Evolutionary conservation across 2,329 filamentous ascomycete species (phyloP).

Genomic region (Stromatinia cepivora): DNA sequence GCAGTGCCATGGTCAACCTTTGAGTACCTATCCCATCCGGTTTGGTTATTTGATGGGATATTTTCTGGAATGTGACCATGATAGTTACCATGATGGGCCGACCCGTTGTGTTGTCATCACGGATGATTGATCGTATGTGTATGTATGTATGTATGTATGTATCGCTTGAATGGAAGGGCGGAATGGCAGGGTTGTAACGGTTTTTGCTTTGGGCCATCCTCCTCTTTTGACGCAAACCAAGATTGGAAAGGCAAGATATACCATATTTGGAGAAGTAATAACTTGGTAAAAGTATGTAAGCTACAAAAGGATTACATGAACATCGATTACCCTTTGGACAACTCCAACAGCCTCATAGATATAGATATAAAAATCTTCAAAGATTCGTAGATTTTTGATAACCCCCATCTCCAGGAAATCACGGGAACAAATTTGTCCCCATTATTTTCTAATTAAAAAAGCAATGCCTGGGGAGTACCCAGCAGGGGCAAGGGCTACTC

Average conservation of each 20-base stretch:
- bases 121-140: constrained; percentile 8
- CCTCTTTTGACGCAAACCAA: neutral
- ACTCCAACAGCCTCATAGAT: neutral
- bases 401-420: constrained; percentile 10
- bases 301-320: neutral
- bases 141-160: neutral
- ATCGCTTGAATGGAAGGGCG: neutral
- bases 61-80: constrained; percentile 18
- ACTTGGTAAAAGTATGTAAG: neutral
- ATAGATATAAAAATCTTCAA: neutral
- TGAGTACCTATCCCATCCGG: neutral
- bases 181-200: constrained; percentile 22
- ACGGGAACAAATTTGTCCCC: constrained; percentile 23
- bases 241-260: neutral
- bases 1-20: neutral
- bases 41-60: neutral
- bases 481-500: neutral
- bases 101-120: constrained; percentile 22
- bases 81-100: constrained; percentile 18
- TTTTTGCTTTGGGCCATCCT: neutral
- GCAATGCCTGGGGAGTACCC: constrained; percentile 12
- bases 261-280: no score
- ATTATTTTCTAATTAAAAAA: constrained; percentile 3
- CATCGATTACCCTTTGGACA: neutral
- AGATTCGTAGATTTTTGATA: neutral